Evolutionary conservation across 2,329 filamentous ascomycete genomes (phyloP).

Genomic region (Pseudocercospora ulei): DNA sequence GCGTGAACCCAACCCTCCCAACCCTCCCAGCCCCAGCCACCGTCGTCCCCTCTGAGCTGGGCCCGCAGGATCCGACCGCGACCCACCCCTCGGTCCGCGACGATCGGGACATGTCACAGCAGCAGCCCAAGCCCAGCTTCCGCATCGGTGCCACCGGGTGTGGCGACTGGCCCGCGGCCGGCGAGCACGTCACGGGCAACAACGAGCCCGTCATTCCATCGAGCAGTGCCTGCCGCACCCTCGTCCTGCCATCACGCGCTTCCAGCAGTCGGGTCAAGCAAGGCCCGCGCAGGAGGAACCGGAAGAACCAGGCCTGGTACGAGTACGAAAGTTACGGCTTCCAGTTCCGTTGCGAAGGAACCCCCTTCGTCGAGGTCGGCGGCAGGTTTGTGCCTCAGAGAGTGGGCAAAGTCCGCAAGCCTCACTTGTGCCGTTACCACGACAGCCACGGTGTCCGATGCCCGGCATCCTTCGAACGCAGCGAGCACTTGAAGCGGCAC

Average conservation of each 20-base stretch:
- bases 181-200: conserved; percentile 23
- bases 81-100: too few species aligned
- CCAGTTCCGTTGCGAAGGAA: conserved; percentile 14
- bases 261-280: conserved; percentile 17
- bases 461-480: conserved; percentile 24
- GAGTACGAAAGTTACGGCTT: conserved; percentile 9
- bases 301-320: conserved; percentile 13
- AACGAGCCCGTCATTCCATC: conserved; percentile 13
- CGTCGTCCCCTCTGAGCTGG: conserved; percentile 26
- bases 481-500: conserved; percentile 32
- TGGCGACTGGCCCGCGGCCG: too few species aligned
- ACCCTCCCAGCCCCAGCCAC: conserved; percentile 15
- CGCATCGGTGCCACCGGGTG: too few species aligned
- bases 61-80: conserved; percentile 22
- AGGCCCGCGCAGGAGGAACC: conserved; percentile 9
- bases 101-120: too few species aligned
- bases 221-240: too few species aligned
- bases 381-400: conserved; percentile 1
- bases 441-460: conserved; percentile 19
- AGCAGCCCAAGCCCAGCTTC: too few species aligned
- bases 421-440: conserved; percentile 18
- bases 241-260: too few species aligned
- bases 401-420: conserved; percentile 14
- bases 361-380: conserved; percentile 1
- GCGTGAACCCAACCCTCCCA: too few species aligned